Evolutionary conservation across 345 rosid species (phyloP).

Genomic region (Psidium guajava): DNA sequence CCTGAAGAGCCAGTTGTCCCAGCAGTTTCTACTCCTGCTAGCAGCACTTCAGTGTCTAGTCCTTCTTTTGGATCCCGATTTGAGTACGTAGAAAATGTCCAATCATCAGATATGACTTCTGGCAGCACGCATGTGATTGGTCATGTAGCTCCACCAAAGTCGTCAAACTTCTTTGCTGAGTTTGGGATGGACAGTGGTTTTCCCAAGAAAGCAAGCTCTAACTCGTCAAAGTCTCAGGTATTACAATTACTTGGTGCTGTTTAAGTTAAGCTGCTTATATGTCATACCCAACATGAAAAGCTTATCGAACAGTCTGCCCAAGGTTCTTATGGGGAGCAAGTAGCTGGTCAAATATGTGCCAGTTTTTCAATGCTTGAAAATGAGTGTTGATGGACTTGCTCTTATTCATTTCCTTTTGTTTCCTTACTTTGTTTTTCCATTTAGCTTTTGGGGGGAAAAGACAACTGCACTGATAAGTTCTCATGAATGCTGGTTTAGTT

Average conservation of each 20-base stretch:
- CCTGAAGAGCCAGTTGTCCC: conserved; percentile 80
- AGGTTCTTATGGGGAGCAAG: background rate
- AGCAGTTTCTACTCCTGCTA: conserved; percentile 46
- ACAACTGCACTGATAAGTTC: background rate
- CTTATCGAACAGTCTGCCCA: background rate
- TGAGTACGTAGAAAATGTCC: conserved; percentile 69
- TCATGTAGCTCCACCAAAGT: conserved; percentile 93
- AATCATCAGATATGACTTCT: conserved; percentile 37
- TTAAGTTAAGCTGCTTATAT: background rate
- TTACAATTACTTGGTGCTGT: background rate
- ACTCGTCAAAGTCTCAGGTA: conserved; percentile 68
- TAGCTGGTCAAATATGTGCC: background rate
- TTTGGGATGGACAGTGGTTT: conserved; percentile 79
- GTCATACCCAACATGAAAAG: background rate
- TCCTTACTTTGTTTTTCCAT: background rate
- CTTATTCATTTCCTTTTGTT: background rate
- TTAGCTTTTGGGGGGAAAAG: background rate
- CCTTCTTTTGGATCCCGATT: conserved; percentile 75
- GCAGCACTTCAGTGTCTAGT: conserved; percentile 30
- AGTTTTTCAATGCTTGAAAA: background rate
- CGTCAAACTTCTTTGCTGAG: conserved; percentile 80
- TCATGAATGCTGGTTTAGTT: background rate
- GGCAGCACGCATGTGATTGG: conserved; percentile 62
- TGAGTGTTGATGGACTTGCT: background rate
- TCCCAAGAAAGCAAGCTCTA: conserved; percentile 48